Evolutionary conservation across 169 alveolate genomes (phyloP).

Genomic region (Eimeria sp.): DNA sequence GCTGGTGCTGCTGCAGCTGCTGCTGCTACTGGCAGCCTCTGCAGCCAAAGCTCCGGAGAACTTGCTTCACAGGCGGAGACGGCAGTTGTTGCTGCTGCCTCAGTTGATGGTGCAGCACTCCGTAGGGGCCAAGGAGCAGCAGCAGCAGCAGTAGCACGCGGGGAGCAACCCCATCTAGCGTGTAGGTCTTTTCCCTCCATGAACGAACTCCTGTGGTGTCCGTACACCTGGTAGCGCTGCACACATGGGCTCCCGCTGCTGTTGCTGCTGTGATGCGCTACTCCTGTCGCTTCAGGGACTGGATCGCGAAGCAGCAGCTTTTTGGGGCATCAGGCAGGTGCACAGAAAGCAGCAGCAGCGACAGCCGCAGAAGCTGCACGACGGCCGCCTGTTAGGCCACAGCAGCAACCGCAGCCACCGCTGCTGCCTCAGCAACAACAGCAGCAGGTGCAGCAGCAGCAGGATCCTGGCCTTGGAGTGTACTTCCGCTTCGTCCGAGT

Average conservation of each 20-base stretch:
- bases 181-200: neutral
- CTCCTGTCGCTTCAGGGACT: constrained; percentile 25
- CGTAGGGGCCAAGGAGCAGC: neutral
- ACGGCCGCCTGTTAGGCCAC: neutral
- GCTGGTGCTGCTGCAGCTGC: constrained; percentile 18
- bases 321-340: neutral
- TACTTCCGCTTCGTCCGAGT: constrained; percentile 78
- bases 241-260: neutral
- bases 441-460: constrained; percentile 36
- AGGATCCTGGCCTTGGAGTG: constrained; percentile 44
- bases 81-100: constrained; percentile 17
- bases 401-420: constrained; percentile 31
- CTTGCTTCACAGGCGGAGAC: neutral
- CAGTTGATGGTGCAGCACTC: neutral
- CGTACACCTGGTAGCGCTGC: neutral
- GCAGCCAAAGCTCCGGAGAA: constrained; percentile 1
- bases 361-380: neutral
- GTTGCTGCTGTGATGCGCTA: neutral
- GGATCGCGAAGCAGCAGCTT: constrained; percentile 2
- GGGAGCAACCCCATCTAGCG: neutral
- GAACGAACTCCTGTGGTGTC: neutral
- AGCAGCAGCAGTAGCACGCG: constrained; percentile 56
- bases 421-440: neutral
- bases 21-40: constrained; percentile 1
- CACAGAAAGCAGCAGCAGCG: constrained; percentile 25